Base-by-base conservation (phyloP, 768 basidiomycete species). In the Leccinum aurantiacum region DNA sequence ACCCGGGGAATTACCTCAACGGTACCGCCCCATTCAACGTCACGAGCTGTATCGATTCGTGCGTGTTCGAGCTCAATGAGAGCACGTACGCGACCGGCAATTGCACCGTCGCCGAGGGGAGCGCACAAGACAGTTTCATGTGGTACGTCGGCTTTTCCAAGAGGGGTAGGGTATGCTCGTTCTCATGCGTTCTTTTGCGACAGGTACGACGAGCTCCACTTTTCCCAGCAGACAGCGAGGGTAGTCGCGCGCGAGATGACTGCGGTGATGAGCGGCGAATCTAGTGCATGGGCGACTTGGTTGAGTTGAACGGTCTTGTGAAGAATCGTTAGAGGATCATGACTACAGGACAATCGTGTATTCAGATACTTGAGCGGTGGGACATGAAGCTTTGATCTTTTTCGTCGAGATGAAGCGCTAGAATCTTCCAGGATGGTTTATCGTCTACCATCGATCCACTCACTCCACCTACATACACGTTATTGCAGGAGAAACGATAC, bases 11-110 rank as follows among this genome's bases (percentile, higher is more conserved):
- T 4, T 88, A 87, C 69, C 71, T 88, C 33, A 89, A 88, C 60
- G 87, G 86, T 8, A 88, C 85, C 0, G 85, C 79, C 0, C 84
- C 85, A 13, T 69, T 82, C 52, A 87, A 88, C 62, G 79, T 84
- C 25, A 86, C 83, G 0, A 82, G 84, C 0, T 76, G 78, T 22
- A 74, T 83, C 41, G 66, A 79, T 44, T 74, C 80, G 1, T 86
- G 85, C 64, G 75, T 83, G 3, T 80, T 78, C 65, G 14, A 54
- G 17, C 53, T 62, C 57, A 47, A 60, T 35, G 61, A 63, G 41
- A 59, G 44, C 71, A 44, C 72, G 75, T 59, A 69, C 51, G 60
- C 65, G 31, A 62, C 67, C 0, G 71, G 60, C 0, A 60, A 44
- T 13, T 80, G 80, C 58, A 79, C 76, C 5, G 65, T 74, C 17